phyloP scores from a whole-genome alignment of 2,329 filamentous ascomycete species.

The Calonectria crousiana region DNA sequence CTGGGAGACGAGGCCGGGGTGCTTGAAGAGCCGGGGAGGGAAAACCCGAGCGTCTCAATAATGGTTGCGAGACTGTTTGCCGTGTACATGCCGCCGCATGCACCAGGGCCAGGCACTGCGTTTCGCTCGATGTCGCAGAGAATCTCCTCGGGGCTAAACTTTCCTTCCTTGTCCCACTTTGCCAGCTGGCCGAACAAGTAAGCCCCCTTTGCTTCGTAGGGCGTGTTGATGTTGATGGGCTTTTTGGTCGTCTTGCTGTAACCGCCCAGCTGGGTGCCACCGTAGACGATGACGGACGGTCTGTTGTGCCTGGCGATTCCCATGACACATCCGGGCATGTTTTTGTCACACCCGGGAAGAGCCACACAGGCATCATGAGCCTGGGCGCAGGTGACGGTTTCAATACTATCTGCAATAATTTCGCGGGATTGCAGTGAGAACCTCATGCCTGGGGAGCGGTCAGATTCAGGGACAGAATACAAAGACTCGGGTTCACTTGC shows the following conservation, averaged over 20 bases:
- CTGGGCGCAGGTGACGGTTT: constrained; percentile 14
- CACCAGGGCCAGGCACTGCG: constrained; percentile 58
- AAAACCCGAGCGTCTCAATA: constrained; percentile 65
- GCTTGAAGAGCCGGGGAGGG: constrained; percentile 62
- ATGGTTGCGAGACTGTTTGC: constrained; percentile 66
- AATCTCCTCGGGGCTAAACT: constrained; percentile 6
- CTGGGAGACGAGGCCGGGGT: constrained; percentile 65
- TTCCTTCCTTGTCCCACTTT: constrained; percentile 3
- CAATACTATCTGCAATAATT: constrained; percentile 16
- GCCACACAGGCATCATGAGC: constrained; percentile 14
- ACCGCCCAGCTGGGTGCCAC: constrained; percentile 2
- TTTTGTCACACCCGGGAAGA: constrained; percentile 17
- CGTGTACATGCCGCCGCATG: constrained; percentile 66
- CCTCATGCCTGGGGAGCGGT: not conserved
- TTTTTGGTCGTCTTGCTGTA: not conserved
- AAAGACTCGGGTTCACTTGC: not conserved
- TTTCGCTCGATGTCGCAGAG: constrained; percentile 39
- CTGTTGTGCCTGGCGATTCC: constrained; percentile 14
- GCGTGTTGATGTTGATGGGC: constrained; percentile 14
- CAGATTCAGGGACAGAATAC: too few species aligned
- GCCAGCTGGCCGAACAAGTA: not conserved
- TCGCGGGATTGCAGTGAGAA: constrained; percentile 20
- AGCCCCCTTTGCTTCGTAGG: constrained; percentile 8
- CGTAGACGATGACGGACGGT: constrained; percentile 10
- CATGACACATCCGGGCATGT: constrained; percentile 21